Evolutionary conservation across 148 eudicot genomes (phyloP).

Genomic region (Oxyria digyna): DNA sequence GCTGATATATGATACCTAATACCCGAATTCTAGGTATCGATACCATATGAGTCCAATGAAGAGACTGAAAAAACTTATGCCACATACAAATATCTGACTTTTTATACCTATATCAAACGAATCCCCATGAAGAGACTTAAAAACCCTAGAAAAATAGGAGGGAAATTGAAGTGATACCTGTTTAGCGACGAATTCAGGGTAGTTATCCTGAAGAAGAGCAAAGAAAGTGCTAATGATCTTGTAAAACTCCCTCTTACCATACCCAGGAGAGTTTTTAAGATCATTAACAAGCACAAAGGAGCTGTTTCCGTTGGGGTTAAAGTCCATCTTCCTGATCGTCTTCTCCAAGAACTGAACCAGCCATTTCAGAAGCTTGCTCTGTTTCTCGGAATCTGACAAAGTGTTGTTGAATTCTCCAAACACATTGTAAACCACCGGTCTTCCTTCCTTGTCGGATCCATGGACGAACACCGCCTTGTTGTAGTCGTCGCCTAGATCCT

Average conservation of each 20-base stretch:
- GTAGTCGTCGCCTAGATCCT: slow-evolving; percentile 21
- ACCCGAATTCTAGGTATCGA: too few species aligned
- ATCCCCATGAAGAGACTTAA: too few species aligned
- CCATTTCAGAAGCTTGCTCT: slow-evolving; percentile 28
- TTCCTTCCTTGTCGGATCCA: slow-evolving; percentile 31
- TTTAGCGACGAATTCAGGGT: slow-evolving; percentile 42
- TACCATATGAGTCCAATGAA: too few species aligned
- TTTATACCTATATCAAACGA: too few species aligned
- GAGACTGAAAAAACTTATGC: too few species aligned
- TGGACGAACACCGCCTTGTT: slow-evolving; percentile 28
- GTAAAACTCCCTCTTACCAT: slow-evolving; percentile 24
- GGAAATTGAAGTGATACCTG: slow-evolving; percentile 17
- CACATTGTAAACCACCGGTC: slow-evolving; percentile 36
- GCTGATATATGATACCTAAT: too few species aligned
- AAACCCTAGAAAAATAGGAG: background rate
- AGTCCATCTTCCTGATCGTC: slow-evolving; percentile 28
- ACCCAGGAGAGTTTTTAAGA: slow-evolving; percentile 32
- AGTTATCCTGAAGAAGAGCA: slow-evolving; percentile 36
- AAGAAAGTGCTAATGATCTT: slow-evolving; percentile 26
- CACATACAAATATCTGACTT: too few species aligned
- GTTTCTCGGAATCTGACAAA: slow-evolving; percentile 24
- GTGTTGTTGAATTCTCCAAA: slow-evolving; percentile 36
- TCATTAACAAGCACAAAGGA: slow-evolving; percentile 36
- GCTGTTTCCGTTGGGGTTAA: slow-evolving; percentile 16
- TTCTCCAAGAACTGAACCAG: slow-evolving; percentile 36